These are phyloP conservation scores for Kodamaea fukazawae DNA, from an alignment of 805 yeast species.

Conservation along the genomic window DNA sequence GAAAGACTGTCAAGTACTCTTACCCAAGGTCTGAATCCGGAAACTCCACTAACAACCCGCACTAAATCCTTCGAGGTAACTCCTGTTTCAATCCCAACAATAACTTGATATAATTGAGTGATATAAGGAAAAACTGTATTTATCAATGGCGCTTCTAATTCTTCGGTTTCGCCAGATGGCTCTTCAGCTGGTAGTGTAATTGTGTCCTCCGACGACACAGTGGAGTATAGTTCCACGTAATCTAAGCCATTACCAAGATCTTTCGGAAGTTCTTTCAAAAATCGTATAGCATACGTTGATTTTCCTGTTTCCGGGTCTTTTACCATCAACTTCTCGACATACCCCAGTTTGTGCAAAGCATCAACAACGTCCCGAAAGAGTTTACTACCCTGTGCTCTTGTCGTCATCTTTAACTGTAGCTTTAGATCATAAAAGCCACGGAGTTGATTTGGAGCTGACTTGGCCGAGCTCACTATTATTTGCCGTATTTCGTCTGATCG, in stretches of 20 bases:
- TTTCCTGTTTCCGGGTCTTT: constrained; percentile 28
- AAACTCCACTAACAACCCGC: constrained; percentile 50
- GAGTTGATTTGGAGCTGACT: constrained; percentile 57
- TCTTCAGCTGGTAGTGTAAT: not conserved
- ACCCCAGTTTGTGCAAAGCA: constrained; percentile 44
- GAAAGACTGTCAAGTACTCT: constrained; percentile 51
- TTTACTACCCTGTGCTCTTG: constrained; percentile 36
- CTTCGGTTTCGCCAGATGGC: not conserved
- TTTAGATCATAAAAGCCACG: constrained; percentile 62
- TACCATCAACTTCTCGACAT: constrained; percentile 51
- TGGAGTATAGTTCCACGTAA: constrained; percentile 24
- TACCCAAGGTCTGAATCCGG: constrained; percentile 50
- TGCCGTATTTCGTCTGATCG: constrained; percentile 25
- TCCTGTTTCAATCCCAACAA: constrained; percentile 43
- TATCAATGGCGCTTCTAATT: constrained; percentile 24
- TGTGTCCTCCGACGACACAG: not conserved
- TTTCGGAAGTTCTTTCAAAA: constrained; percentile 46
- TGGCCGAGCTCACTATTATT: constrained; percentile 47
- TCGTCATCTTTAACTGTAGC: constrained; percentile 53
- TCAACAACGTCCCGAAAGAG: constrained; percentile 49
- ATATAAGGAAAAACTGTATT: constrained; percentile 63
- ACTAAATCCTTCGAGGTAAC: constrained; percentile 57
- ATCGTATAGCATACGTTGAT: constrained; percentile 38
- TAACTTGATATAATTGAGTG: constrained; percentile 54
- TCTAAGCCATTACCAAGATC: constrained; percentile 45